These are phyloP conservation scores for Colletotrichum spinosum DNA, from an alignment of 2,329 filamentous ascomycete species.

Conservation along the genomic window DNA sequence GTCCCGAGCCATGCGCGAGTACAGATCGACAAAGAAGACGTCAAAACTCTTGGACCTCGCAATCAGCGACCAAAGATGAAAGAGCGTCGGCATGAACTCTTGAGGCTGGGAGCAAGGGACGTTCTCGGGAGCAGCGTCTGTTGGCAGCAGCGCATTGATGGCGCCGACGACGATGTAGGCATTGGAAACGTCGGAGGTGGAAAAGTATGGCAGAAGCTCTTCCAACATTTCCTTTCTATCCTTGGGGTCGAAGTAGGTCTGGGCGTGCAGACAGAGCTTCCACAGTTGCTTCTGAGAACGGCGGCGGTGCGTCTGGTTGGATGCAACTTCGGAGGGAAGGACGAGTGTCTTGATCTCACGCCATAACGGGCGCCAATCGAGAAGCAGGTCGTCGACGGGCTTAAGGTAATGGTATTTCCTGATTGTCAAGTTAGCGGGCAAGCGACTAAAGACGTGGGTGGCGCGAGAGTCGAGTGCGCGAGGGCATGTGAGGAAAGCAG, in stretches of 20 bases:
- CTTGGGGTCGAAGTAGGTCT: constrained; percentile 91
- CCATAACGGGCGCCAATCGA: constrained; percentile 95
- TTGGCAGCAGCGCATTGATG: constrained; percentile 89
- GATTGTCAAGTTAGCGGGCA: neutral
- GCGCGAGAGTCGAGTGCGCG: neutral
- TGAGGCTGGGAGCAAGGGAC: constrained; percentile 84
- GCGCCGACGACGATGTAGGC: constrained; percentile 93
- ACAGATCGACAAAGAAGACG: constrained; percentile 86
- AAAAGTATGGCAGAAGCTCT: constrained; percentile 88
- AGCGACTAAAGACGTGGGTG: neutral
- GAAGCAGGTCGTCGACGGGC: constrained; percentile 85
- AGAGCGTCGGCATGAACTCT: constrained; percentile 91
- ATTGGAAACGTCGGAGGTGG: constrained; percentile 89
- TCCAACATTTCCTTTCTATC: constrained; percentile 86
- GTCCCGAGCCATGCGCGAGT: constrained; percentile 89
- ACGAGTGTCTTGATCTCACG: constrained; percentile 93
- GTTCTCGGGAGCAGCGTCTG: constrained; percentile 78
- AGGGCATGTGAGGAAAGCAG: constrained; percentile 4
- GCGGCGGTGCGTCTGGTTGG: constrained; percentile 67
- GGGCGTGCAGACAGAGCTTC: constrained; percentile 90
- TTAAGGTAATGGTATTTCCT: constrained; percentile 97
- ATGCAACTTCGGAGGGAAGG: constrained; percentile 83
- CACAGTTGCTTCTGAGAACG: constrained; percentile 75
- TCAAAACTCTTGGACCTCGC: constrained; percentile 91
- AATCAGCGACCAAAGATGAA: constrained; percentile 95